Conservation (phyloP, 352 stramenopile species). For the Phytopythium oedochilum region DNA sequence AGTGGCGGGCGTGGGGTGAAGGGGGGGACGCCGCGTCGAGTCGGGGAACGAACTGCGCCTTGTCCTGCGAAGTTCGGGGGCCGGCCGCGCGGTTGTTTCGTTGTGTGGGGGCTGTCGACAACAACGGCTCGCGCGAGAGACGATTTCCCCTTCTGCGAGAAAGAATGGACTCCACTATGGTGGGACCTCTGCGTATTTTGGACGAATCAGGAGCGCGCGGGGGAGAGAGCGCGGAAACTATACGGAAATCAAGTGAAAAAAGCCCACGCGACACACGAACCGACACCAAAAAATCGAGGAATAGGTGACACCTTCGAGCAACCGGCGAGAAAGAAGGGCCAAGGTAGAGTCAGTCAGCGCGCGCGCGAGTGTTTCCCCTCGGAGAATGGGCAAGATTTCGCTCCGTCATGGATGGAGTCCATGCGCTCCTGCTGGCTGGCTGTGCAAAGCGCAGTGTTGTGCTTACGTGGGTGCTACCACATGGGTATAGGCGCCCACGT, state of each 20-base stretch:
- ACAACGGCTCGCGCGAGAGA: background rate
- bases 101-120: background rate
- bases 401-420: too few relatives aligned
- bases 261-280: background rate
- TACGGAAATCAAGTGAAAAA: background rate
- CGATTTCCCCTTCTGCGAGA: too few relatives aligned
- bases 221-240: background rate
- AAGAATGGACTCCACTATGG: too few relatives aligned
- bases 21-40: background rate
- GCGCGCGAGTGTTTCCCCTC: too few relatives aligned
- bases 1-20: background rate
- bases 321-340: background rate
- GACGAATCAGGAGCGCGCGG: background rate
- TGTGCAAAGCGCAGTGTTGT: too few relatives aligned
- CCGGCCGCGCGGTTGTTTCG: background rate
- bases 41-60: too few relatives aligned
- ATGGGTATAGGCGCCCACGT: too few relatives aligned
- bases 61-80: too few relatives aligned
- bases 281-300: slow-evolving; percentile 2
- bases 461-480: too few relatives aligned
- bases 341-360: too few relatives aligned
- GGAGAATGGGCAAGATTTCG: too few relatives aligned
- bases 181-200: background rate
- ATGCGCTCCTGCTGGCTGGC: too few relatives aligned
- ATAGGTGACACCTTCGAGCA: background rate